Base-by-base conservation (phyloP, 306 rosid genomes). In the Lotus japonicus region DNA sequence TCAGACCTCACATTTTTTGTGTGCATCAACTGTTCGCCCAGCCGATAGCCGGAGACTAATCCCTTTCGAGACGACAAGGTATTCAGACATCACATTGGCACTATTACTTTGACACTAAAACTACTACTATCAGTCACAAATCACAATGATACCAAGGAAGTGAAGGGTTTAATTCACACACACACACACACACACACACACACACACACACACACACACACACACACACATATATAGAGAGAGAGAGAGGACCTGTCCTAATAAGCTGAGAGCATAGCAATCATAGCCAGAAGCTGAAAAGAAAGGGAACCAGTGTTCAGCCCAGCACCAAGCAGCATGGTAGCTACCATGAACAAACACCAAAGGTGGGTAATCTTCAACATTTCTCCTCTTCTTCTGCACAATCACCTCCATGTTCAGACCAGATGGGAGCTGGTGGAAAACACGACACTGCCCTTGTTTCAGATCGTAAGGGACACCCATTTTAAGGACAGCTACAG, bases 241-340 rank as follows among this genome's bases (percentile, higher is more conserved):
- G 26, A 57, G 62, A 68, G 71, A 61, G 50, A 16, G 44, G 19
- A 91, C 95, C 96, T 91, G 97, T 52, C 85, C 97, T 64, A 92
- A 58, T 77, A 92, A 84, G 80, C 95, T 87, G 60, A 92, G 56
- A 41, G 96, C 87, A 71, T 83, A 92, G 80, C 90, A 92, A 54
- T 92, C 96, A 5, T 58, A 75, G 58, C 97, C 96, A 84, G 74
- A 78, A 68, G 80, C 64, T 9, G 97, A 92, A 67, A 92, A 92
- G 80, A 87, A 89, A 50, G 97, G 96, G 4, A 92, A 74, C 95
- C 95, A 92, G 21, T 92, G 85, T 70, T 92, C 84, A 58, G 97
- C 92, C 95, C 96, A 92, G 65, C 90, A 87, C 97, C 97, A 92
- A 80, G 96, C 95, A 68, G 97, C 96, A 54, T 92, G 97, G 81